Evolutionary conservation across 2,329 filamentous ascomycete genomes (phyloP).

Genomic region (Penicillium sp.): DNA sequence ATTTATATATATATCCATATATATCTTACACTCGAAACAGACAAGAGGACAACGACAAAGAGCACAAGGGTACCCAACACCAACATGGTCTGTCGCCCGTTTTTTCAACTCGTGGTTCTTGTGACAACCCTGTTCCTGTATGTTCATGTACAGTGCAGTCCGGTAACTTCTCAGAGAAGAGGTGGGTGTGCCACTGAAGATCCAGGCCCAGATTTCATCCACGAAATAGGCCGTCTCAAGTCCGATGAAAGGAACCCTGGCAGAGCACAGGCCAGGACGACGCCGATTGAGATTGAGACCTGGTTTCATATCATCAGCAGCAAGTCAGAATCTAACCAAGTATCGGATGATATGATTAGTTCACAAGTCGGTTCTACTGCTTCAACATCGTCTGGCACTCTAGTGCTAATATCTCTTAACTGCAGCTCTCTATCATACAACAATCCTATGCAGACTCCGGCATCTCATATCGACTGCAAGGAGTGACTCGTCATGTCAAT

Average conservation of each 20-base stretch:
- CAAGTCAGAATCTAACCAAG: conserved; percentile 26
- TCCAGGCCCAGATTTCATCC: conserved; percentile 28
- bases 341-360: conserved; percentile 36
- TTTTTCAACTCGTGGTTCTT: conserved; percentile 21
- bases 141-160: conserved; percentile 21
- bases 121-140: conserved; percentile 17
- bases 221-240: conserved; percentile 28
- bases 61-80: conserved; percentile 11
- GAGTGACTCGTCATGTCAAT: conserved; percentile 53
- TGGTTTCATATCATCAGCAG: conserved; percentile 47
- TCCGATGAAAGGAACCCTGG: conserved; percentile 11
- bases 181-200: conserved; percentile 35
- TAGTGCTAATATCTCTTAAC: neutral
- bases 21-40: neutral
- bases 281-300: conserved; percentile 39
- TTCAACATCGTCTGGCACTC: conserved; percentile 5
- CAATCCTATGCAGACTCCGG: conserved; percentile 45
- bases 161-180: conserved; percentile 17
- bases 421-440: conserved; percentile 43
- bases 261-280: conserved; percentile 21
- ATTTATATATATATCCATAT: neutral
- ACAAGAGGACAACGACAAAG: conserved; percentile 9
- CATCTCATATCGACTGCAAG: conserved; percentile 52
- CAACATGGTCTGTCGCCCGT: conserved; percentile 29
- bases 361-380: conserved; percentile 32